Evolutionary conservation across 78 protist species (phyloP).

Genomic region (Diacronema lutheri): DNA sequence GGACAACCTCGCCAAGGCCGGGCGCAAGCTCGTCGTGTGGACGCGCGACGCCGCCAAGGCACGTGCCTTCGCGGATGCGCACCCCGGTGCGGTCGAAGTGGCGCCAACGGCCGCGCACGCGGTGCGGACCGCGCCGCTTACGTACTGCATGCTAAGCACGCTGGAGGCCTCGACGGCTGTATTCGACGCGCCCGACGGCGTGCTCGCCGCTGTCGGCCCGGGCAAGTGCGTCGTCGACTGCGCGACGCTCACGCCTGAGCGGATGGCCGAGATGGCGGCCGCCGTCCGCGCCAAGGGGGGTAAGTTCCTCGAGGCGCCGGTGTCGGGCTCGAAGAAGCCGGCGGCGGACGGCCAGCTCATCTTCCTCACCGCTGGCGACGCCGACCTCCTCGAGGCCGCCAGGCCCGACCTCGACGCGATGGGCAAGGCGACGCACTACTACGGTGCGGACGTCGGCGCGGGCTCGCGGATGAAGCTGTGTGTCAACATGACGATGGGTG

Average conservation of each 20-base stretch:
- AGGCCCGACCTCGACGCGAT: background rate
- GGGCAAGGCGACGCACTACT: conserved; percentile 10
- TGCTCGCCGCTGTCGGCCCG: background rate
- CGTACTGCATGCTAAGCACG: conserved; percentile 1
- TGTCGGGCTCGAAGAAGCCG: conserved; percentile 10
- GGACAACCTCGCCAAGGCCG: background rate
- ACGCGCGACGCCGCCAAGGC: background rate
- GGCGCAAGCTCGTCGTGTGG: conserved; percentile 10
- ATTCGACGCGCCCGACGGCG: background rate
- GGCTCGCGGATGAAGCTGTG: conserved; percentile 18
- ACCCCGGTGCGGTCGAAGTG: background rate
- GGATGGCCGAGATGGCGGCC: background rate
- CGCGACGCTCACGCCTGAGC: conserved; percentile 16
- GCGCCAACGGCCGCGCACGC: background rate
- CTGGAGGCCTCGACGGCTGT: background rate
- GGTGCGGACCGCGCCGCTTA: background rate
- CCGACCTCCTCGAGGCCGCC: background rate
- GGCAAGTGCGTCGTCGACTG: conserved; percentile 26
- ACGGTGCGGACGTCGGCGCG: background rate
- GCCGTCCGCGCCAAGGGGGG: background rate
- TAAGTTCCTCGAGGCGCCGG: conserved; percentile 36
- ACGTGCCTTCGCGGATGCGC: background rate
- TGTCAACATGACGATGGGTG: conserved; percentile 21
- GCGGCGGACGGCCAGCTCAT: conserved; percentile 21
- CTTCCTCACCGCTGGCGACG: conserved; percentile 29